phyloP scores from a whole-genome alignment of 2,329 filamentous ascomycete genomes.

The Pestalotiopsis sp. region DNA sequence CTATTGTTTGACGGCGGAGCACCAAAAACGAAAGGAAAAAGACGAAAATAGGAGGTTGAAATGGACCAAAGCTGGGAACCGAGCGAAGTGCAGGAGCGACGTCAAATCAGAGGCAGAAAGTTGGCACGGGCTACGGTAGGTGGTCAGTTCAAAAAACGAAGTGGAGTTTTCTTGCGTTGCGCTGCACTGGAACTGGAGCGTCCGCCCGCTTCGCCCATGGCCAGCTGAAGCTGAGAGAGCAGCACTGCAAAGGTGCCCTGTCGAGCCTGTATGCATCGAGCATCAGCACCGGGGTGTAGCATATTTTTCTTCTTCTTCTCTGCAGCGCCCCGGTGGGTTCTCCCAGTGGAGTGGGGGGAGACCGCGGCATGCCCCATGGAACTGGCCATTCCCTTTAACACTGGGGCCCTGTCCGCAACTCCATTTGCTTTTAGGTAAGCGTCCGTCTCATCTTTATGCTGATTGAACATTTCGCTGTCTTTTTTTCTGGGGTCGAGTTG shows the following conservation, averaged over 20 bases:
- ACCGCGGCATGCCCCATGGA: neutral
- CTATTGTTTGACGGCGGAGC: neutral
- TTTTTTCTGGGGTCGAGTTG: neutral
- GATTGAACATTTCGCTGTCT: slow-evolving; percentile 1
- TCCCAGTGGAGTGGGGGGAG: neutral
- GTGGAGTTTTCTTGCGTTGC: neutral
- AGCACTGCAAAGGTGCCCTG: neutral
- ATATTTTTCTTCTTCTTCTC: neutral
- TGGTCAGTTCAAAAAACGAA: neutral
- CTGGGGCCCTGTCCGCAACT: neutral
- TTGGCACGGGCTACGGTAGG: slow-evolving; percentile 10
- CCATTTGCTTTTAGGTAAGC: neutral
- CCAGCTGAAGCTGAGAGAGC: neutral
- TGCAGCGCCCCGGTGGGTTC: neutral
- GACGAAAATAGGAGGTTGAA: slow-evolving; percentile 14
- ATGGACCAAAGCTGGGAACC: neutral
- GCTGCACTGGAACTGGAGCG: neutral
- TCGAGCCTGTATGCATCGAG: neutral
- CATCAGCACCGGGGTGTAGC: neutral
- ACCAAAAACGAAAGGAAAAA: neutral
- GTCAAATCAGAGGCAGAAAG: slow-evolving; percentile 15
- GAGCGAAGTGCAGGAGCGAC: slow-evolving; percentile 9
- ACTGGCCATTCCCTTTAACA: neutral
- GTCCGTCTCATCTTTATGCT: slow-evolving; percentile 1
- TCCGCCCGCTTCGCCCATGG: neutral